Percentiles rank a stretch among this genome's conserved stretches.
Evolutionary conservation across 352 stramenopile species (phyloP).

Genomic region (Pythium brachiatum): DNA sequence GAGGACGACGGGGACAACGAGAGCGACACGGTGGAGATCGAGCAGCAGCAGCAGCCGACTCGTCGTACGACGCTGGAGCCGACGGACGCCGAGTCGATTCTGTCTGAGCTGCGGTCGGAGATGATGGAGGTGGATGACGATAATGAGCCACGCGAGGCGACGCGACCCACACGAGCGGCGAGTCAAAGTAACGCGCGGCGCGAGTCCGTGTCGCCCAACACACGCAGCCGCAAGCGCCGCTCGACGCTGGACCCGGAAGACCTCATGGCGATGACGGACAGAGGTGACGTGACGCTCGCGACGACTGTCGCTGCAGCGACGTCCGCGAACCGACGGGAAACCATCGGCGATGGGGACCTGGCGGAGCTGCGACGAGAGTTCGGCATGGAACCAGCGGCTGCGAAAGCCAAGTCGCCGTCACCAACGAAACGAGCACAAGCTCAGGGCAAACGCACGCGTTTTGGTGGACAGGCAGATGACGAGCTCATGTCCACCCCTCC

Average conservation of each 20-base stretch:
- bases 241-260: slow-evolving; percentile 58
- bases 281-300: neutral
- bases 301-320: slow-evolving; percentile 1
- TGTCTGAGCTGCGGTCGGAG: slow-evolving; percentile 35
- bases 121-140: slow-evolving; percentile 1
- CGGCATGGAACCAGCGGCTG: neutral
- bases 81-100: slow-evolving; percentile 38
- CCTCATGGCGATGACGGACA: slow-evolving; percentile 27
- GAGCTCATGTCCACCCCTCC: slow-evolving; percentile 4
- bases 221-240: slow-evolving; percentile 28
- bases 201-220: slow-evolving; percentile 26
- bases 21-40: slow-evolving; percentile 4
- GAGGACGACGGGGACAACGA: slow-evolving; percentile 14
- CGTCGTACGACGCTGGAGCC: slow-evolving; percentile 56
- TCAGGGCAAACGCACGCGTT: slow-evolving; percentile 8
- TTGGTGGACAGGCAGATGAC: neutral
- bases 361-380: slow-evolving; percentile 15
- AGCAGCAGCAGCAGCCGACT: neutral
- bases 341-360: slow-evolving; percentile 41
- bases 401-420: slow-evolving; percentile 8
- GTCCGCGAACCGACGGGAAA: slow-evolving; percentile 42
- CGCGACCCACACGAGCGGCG: no score
- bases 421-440: neutral
- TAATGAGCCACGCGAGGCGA: no score
- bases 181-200: neutral